Evolutionary conservation across 208 protist genomes (phyloP).

Genomic region (Trypanosoma rangeli): DNA sequence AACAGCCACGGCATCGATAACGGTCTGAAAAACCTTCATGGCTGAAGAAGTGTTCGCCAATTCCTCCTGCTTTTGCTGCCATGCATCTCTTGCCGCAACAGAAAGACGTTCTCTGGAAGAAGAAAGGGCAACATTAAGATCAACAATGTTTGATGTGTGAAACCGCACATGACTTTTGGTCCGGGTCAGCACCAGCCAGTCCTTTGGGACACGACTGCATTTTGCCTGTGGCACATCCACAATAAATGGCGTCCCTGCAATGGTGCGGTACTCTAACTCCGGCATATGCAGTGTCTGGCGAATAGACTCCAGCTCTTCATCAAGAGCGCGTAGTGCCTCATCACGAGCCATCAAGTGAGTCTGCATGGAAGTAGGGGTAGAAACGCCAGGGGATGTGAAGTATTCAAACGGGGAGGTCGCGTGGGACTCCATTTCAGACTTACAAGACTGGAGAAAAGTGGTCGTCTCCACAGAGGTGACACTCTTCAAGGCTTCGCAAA

Average conservation of each 20-base stretch:
- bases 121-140: slow-evolving; percentile 54
- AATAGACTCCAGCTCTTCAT: slow-evolving; percentile 62
- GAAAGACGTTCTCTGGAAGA: slow-evolving; percentile 70
- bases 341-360: slow-evolving; percentile 42
- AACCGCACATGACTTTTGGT: slow-evolving; percentile 84
- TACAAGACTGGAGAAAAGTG: slow-evolving; percentile 39
- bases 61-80: slow-evolving; percentile 46
- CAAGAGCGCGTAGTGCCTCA: slow-evolving; percentile 39
- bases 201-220: slow-evolving; percentile 40
- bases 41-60: slow-evolving; percentile 27
- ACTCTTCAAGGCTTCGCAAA: slow-evolving; percentile 31
- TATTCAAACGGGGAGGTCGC: slow-evolving; percentile 69
- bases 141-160: slow-evolving; percentile 64
- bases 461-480: slow-evolving; percentile 25
- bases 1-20: slow-evolving; percentile 47
- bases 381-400: slow-evolving; percentile 31
- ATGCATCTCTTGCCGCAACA: slow-evolving; percentile 51
- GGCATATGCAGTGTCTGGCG: slow-evolving; percentile 49
- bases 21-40: slow-evolving; percentile 37
- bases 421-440: slow-evolving; percentile 36
- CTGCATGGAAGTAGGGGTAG: slow-evolving; percentile 32
- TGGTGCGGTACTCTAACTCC: slow-evolving; percentile 73
- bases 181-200: slow-evolving; percentile 77
- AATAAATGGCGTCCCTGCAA: slow-evolving; percentile 76
- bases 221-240: slow-evolving; percentile 70